Percentiles rank a stretch among this genome's conserved stretches.
Conservation (phyloP, 805 yeast genomes). For the Pichia heedii region DNA sequence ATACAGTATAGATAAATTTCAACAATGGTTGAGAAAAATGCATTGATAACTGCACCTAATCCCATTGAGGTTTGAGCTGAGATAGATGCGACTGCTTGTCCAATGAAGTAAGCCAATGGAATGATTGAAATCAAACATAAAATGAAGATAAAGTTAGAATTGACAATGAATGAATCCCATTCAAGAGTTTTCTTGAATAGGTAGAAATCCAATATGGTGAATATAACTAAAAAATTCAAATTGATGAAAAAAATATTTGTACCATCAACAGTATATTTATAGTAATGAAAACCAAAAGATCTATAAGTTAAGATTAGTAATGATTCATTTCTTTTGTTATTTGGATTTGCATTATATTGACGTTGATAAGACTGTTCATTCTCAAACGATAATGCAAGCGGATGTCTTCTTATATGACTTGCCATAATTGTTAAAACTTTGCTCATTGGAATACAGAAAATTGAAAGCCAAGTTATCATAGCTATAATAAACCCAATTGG, state of each 20-base stretch:
- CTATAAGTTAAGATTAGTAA: slow-evolving; percentile 85
- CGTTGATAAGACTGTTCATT: slow-evolving; percentile 42
- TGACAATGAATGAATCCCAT: slow-evolving; percentile 38
- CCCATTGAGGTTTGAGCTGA: slow-evolving; percentile 99
- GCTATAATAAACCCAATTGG: slow-evolving; percentile 56
- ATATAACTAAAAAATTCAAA: slow-evolving; percentile 65
- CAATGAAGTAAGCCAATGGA: slow-evolving; percentile 93
- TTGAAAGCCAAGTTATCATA: slow-evolving; percentile 66
- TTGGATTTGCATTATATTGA: slow-evolving; percentile 7
- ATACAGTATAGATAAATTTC: slow-evolving; percentile 90
- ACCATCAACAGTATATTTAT: slow-evolving; percentile 94
- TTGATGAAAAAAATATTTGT: slow-evolving; percentile 90
- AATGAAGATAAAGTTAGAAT: slow-evolving; percentile 59
- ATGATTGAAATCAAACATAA: slow-evolving; percentile 76
- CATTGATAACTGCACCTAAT: slow-evolving; percentile 95
- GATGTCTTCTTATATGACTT: slow-evolving; percentile 80
- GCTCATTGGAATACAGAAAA: slow-evolving; percentile 90
- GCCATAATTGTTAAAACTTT: slow-evolving; percentile 61
- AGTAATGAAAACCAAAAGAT: slow-evolving; percentile 86
- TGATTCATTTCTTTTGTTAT: slow-evolving; percentile 37
- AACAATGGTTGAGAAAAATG: slow-evolving; percentile 92
- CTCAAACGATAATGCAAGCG: slow-evolving; percentile 75
- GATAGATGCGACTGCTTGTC: slow-evolving; percentile 98
- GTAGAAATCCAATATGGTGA: slow-evolving; percentile 74
- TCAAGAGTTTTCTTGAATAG: slow-evolving; percentile 41